Conservation (phyloP, 345 rosid species). For the Salix exigua region DNA sequence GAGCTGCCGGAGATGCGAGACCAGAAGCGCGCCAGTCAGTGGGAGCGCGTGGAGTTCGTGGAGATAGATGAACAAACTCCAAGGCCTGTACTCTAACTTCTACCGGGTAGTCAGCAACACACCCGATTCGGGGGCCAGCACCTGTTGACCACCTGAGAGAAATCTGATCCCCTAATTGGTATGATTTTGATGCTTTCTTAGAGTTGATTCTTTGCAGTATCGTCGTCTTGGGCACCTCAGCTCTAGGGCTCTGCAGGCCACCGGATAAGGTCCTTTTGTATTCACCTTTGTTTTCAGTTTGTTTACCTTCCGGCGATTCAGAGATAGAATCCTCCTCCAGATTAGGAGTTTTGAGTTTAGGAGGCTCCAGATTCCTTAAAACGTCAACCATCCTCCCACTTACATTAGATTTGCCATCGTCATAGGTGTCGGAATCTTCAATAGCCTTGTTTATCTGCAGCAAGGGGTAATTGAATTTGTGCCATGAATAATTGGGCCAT, state of each 20-base stretch:
- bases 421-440: slow-evolving; percentile 65
- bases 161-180: slow-evolving; percentile 74
- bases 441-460: slow-evolving; percentile 55
- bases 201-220: slow-evolving; percentile 70
- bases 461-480: not conserved
- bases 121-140: slow-evolving; percentile 79
- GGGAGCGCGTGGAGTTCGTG: slow-evolving; percentile 40
- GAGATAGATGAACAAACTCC: slow-evolving; percentile 79
- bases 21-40: slow-evolving; percentile 6
- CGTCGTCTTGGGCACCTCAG: slow-evolving; percentile 54
- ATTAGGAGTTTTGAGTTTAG: slow-evolving; percentile 13
- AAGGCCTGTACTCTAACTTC: slow-evolving; percentile 73
- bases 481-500: not conserved
- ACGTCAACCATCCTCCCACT: not conserved
- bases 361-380: slow-evolving; percentile 9
- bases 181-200: slow-evolving; percentile 59
- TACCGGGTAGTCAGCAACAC: slow-evolving; percentile 82
- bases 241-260: slow-evolving; percentile 65
- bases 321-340: slow-evolving; percentile 17
- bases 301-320: slow-evolving; percentile 22
- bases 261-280: slow-evolving; percentile 80
- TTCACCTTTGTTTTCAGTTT: slow-evolving; percentile 20
- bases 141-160: slow-evolving; percentile 79
- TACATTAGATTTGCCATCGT: slow-evolving; percentile 26
- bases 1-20: slow-evolving; percentile 23